Conservation (phyloP, 805 yeast species). For the Yarrowia sp. region DNA sequence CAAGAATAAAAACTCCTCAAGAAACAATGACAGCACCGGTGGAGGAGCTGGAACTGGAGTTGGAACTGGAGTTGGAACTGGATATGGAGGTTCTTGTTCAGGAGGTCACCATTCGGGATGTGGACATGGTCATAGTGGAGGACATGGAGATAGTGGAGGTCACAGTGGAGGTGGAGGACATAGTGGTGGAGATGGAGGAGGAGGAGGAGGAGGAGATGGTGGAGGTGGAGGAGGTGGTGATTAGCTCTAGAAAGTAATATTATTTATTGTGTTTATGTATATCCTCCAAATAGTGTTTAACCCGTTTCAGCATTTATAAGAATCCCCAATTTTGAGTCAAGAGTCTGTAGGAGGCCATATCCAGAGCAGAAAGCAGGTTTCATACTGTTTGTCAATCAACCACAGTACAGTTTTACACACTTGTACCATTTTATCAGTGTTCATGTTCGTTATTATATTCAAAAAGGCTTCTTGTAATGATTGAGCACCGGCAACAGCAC, state of each 20-base stretch:
- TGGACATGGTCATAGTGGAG: not conserved
- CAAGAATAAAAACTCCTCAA: not conserved
- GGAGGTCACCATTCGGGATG: not conserved
- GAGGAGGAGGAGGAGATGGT: not conserved
- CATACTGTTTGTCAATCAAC: too few species aligned
- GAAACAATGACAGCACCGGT: not conserved
- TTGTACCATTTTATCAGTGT: too few species aligned
- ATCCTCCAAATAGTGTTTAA: too few species aligned
- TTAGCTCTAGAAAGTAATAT: not conserved
- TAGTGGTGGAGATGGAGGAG: not conserved
- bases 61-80: not conserved
- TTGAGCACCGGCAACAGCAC: too few species aligned
- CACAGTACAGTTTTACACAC: too few species aligned
- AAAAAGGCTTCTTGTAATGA: too few species aligned
- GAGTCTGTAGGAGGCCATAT: too few species aligned
- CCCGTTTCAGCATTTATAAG: too few species aligned
- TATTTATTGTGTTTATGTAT: too few species aligned
- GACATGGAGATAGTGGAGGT: conserved; percentile 5
- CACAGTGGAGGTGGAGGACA: not conserved
- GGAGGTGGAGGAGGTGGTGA: not conserved
- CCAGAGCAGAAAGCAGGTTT: too few species aligned
- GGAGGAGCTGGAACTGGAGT: not conserved
- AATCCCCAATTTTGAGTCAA: too few species aligned
- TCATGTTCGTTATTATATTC: too few species aligned
- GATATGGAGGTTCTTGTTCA: not conserved